phyloP scores from a whole-genome alignment of 257 asterid species.

The Solanum virginianum region DNA sequence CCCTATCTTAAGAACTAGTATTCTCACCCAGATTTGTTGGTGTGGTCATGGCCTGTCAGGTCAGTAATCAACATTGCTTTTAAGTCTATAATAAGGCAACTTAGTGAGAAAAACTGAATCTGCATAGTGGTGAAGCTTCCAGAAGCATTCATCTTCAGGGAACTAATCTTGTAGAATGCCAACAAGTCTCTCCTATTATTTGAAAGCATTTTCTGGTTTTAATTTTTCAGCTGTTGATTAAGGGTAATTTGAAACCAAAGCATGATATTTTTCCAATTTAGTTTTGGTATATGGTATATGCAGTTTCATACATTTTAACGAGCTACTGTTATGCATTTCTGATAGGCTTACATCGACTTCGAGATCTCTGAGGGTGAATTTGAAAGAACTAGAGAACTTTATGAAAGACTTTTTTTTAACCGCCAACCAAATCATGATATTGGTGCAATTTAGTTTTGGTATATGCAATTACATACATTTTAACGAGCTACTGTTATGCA shows the following conservation, averaged over 20 bases:
- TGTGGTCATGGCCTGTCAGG: neutral
- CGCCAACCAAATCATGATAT: slow-evolving; percentile 12
- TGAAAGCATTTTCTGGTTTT: neutral
- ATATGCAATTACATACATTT: neutral
- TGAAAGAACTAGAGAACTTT: slow-evolving; percentile 74
- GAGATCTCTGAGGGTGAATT: too few species aligned
- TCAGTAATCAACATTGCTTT: neutral
- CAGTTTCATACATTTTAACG: neutral
- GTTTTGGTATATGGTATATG: neutral
- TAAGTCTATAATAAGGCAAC: neutral
- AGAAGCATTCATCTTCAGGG: neutral
- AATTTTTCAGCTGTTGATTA: neutral
- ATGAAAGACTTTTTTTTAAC: slow-evolving; percentile 63
- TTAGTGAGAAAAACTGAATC: neutral
- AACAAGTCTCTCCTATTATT: neutral
- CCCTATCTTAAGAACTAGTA: neutral
- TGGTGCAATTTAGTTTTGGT: neutral
- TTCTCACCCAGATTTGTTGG: neutral
- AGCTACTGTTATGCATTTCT: neutral
- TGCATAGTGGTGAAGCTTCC: neutral
- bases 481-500: neutral
- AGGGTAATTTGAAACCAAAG: neutral
- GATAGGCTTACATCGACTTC: slow-evolving; percentile 91
- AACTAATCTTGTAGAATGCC: neutral
- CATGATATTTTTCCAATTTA: neutral